Evolutionary conservation across 768 basidiomycete species (phyloP), one percentile per base, ranked within the genome.

Genomic region (Podaxis carcinomalis): DNA sequence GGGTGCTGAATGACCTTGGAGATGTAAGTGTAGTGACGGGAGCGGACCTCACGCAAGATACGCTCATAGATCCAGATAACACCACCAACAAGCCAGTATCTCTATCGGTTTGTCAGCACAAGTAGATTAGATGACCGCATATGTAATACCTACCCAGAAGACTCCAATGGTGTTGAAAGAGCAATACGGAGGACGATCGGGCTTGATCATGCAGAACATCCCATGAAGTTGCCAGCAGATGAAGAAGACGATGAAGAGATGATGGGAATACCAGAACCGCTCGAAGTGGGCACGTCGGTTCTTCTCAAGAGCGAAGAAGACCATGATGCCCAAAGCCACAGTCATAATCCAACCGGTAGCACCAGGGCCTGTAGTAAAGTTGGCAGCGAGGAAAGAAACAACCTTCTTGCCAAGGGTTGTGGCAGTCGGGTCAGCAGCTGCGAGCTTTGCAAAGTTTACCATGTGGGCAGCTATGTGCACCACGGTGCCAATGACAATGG

Each of bases 1-100:
- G 95, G 95, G 73, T 98, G 95, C 69, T 93, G 92, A 72, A 97
- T 89, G 73, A 95, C 92, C 77, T 95, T 95, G 71, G 89, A 92
- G 69, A 98, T 89, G 72, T 88, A 95, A 4, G 96, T 98, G 62
- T 86, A 78, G 72, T 98, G 95, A 56, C 94, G 87, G 25, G 92
- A 90, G 56, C 95, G 87, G 63, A 96, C 75, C 78, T 98, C 96
- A 67, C 96, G 92, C 35, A 97, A 81, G 67, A 98, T 81, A 56
- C 95, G 92, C 77, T 98, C 95, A 61, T 65, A 75, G 67, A 93
- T 88, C 87, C 88, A 96, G 64, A 97, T 86, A 37, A 88, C 70
- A 58, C 93, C 93, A 27, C 94, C 93, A 58, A 90, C 78, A 55
- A 94, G 78, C 93, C 94, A 95, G 77, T 93, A 95, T 57, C 91